Conservation (phyloP, 371 early-diverging fungal species). For the Circinella umbellata region DNA sequence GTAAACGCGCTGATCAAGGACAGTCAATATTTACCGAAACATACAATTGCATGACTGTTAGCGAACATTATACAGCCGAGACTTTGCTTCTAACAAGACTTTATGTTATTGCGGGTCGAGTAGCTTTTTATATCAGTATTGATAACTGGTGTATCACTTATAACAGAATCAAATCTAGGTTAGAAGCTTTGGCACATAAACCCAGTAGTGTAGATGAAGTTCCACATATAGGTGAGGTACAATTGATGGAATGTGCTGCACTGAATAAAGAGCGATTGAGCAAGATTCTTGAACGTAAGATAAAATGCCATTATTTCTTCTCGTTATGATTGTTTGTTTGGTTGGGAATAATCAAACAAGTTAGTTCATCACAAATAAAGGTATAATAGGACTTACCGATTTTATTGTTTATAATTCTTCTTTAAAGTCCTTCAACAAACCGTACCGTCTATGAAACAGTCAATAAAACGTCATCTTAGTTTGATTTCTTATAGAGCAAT, state of each 20-base stretch:
- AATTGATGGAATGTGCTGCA: conserved; percentile 72
- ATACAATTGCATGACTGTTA: conserved; percentile 6
- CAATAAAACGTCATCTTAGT: conserved; percentile 66
- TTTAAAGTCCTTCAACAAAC: neutral
- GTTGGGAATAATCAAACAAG: neutral
- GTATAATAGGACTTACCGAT: too few relatives aligned
- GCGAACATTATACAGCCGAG: conserved; percentile 9
- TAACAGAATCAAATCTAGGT: conserved; percentile 58
- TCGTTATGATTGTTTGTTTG: conserved; percentile 30
- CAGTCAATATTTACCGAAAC: conserved; percentile 6
- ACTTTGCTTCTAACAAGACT: conserved; percentile 44
- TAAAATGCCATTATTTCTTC: too few relatives aligned
- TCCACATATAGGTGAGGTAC: conserved; percentile 72
- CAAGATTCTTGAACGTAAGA: conserved; percentile 55
- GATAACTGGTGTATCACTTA: conserved; percentile 81
- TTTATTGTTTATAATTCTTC: neutral
- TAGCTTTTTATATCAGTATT: conserved; percentile 75
- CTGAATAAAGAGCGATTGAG: conserved; percentile 67
- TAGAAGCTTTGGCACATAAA: conserved; percentile 38
- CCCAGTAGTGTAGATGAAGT: conserved; percentile 59
- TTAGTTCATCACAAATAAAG: too few relatives aligned
- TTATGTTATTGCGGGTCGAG: conserved; percentile 64
- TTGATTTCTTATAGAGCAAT: conserved; percentile 72
- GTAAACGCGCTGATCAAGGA: neutral
- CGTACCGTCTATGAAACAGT: conserved; percentile 45